A percentile compares a stretch with the other conserved stretches of the same genome.
Evolutionary conservation across 352 stramenopile species (phyloP).

Genomic region (Peronosclerospora sorghi): DNA sequence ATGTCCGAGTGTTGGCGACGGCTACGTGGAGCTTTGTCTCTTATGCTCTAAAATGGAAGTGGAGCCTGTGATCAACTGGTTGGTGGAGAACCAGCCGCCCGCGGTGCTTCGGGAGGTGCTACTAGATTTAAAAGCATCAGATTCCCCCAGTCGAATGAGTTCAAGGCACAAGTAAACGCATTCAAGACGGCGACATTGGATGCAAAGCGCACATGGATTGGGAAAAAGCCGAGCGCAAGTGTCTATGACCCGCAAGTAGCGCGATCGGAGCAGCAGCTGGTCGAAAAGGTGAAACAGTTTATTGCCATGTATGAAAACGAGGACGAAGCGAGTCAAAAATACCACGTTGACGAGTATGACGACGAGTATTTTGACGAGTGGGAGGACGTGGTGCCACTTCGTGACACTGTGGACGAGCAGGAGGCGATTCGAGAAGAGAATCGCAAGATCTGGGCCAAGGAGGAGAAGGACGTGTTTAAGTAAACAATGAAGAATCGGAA

Average conservation of each 20-base stretch:
- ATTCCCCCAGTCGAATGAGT: too few relatives aligned
- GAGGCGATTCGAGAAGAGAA: slow-evolving; percentile 49
- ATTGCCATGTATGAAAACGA: slow-evolving; percentile 40
- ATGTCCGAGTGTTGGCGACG: slow-evolving; percentile 44
- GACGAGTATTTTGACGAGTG: slow-evolving; percentile 84
- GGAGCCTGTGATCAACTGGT: slow-evolving; percentile 45
- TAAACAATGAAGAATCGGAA: slow-evolving; percentile 60
- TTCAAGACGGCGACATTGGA: slow-evolving; percentile 36
- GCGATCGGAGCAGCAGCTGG: slow-evolving; percentile 30
- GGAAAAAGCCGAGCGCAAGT: slow-evolving; percentile 49
- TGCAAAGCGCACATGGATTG: slow-evolving; percentile 41
- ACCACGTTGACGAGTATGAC: slow-evolving; percentile 35
- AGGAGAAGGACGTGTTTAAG: slow-evolving; percentile 59
- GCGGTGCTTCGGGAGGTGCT: slow-evolving; percentile 22
- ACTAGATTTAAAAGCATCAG: slow-evolving; percentile 11
- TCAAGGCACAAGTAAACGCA: too few relatives aligned
- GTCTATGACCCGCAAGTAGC: slow-evolving; percentile 45
- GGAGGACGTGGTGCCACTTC: slow-evolving; percentile 66
- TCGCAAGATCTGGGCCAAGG: slow-evolving; percentile 32
- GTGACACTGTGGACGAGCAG: slow-evolving; percentile 31
- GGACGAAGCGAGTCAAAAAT: slow-evolving; percentile 17
- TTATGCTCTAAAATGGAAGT: slow-evolving; percentile 30
- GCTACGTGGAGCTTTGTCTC: slow-evolving; percentile 54
- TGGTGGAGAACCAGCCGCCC: slow-evolving; percentile 42
- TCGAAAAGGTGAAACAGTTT: slow-evolving; percentile 45